Evolutionary conservation across 1,284 basidiomycete species (phyloP).

Genomic region (Bjerkandera adusta): DNA sequence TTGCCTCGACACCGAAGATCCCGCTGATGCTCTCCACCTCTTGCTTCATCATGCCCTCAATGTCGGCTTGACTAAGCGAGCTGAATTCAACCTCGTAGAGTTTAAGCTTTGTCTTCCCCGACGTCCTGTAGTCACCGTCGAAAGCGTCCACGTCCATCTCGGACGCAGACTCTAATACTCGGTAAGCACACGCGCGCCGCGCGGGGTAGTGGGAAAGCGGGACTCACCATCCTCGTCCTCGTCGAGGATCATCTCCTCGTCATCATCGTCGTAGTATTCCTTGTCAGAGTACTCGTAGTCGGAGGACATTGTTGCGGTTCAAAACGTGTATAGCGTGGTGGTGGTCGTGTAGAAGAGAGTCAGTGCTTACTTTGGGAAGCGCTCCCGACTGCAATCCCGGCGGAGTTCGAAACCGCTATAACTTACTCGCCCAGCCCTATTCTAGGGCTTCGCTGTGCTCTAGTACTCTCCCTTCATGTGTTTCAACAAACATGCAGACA

Average conservation of each 20-base stretch:
- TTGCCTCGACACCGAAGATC: constrained; percentile 81
- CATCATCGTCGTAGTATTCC: constrained; percentile 64
- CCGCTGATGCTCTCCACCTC: constrained; percentile 84
- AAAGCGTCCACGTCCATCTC: constrained; percentile 67
- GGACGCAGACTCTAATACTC: constrained; percentile 40
- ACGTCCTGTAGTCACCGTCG: constrained; percentile 59
- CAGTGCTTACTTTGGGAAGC: neutral
- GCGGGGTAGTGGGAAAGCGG: constrained; percentile 12
- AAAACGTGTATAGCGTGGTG: neutral
- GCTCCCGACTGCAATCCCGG: neutral
- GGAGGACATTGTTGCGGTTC: constrained; percentile 51
- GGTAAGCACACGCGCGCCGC: constrained; percentile 18
- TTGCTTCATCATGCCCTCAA: constrained; percentile 73
- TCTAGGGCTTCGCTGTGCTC: too few species aligned
- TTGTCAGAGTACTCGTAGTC: constrained; percentile 72
- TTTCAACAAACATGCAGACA: too few species aligned
- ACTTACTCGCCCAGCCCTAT: too few species aligned
- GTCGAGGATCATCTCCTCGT: constrained; percentile 55
- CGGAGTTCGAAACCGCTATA: neutral
- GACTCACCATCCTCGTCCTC: constrained; percentile 49
- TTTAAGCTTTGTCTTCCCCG: constrained; percentile 58
- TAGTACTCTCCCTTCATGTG: too few species aligned
- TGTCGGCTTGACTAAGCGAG: constrained; percentile 68
- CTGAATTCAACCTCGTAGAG: constrained; percentile 78
- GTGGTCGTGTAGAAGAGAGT: neutral